Conservation (phyloP, 2,329 filamentous ascomycete species). For the Achaetomium macrosporum region DNA sequence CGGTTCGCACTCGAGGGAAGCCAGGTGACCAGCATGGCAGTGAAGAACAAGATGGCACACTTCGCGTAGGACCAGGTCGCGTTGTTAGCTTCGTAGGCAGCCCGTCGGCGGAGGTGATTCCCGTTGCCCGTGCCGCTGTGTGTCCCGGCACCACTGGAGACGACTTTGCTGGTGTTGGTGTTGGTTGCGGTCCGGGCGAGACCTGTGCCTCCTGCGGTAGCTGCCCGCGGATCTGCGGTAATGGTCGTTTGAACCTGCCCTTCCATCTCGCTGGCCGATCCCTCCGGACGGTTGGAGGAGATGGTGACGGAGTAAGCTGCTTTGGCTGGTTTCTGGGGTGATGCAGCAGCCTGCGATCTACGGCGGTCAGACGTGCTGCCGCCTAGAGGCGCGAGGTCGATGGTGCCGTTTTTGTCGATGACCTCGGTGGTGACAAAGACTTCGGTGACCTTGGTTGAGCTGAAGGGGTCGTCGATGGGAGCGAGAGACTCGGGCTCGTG, state of each 20-base stretch:
- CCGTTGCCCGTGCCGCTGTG: constrained; percentile 7
- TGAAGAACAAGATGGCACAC: constrained; percentile 65
- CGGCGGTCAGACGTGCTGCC: constrained; percentile 19
- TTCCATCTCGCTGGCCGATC: constrained; percentile 24
- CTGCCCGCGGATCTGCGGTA: constrained; percentile 11
- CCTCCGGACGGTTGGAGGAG: constrained; percentile 33
- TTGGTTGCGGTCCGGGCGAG: constrained; percentile 20
- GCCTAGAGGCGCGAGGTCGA: constrained; percentile 31
- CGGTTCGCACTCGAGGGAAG: constrained; percentile 73
- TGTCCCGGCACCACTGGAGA: background rate
- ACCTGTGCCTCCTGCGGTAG: background rate
- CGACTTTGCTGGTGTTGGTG: background rate
- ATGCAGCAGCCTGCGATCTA: constrained; percentile 12
- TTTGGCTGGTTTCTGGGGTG: constrained; percentile 14
- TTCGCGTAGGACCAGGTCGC: constrained; percentile 66
- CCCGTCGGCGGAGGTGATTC: constrained; percentile 29
- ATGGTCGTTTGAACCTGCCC: constrained; percentile 23
- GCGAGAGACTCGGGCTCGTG: constrained; percentile 37
- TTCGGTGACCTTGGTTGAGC: constrained; percentile 53
- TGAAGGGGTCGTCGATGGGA: constrained; percentile 40
- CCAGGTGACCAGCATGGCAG: constrained; percentile 67
- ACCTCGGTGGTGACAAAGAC: constrained; percentile 57
- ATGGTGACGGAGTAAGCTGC: constrained; percentile 47
- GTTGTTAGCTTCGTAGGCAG: constrained; percentile 50
- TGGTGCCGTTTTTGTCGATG: constrained; percentile 26